Conservation (phyloP, 106 monocot species). For the Dioscorea dumetorum region DNA sequence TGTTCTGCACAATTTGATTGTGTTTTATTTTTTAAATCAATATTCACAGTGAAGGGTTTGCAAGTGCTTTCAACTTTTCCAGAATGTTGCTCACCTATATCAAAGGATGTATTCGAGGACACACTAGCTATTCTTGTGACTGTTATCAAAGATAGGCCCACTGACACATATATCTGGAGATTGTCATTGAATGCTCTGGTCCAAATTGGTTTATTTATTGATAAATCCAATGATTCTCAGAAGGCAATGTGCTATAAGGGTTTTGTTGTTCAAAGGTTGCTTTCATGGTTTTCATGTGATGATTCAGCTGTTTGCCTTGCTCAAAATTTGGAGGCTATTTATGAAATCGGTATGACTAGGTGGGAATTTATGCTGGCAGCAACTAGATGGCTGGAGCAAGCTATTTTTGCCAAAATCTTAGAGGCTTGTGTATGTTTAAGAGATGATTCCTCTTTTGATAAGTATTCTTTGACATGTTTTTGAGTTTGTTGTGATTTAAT, state of each 20-base stretch:
- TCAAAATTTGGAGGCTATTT: slow-evolving; percentile 51
- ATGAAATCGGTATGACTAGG: slow-evolving; percentile 42
- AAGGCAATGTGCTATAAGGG: slow-evolving; percentile 35
- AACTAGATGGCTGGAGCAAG: slow-evolving; percentile 46
- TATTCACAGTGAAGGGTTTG: slow-evolving; percentile 69
- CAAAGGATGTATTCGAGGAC: slow-evolving; percentile 34
- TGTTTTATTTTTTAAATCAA: slow-evolving; percentile 4
- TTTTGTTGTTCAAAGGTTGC: slow-evolving; percentile 53
- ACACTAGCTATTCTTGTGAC: slow-evolving; percentile 46
- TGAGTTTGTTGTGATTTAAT: too few relatives aligned
- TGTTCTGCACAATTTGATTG: too few relatives aligned
- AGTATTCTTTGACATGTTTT: not conserved
- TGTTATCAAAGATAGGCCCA: slow-evolving; percentile 30
- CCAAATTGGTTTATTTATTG: slow-evolving; percentile 55
- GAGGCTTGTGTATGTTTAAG: slow-evolving; percentile 41
- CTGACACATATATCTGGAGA: slow-evolving; percentile 52
- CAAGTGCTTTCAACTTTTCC: slow-evolving; percentile 76
- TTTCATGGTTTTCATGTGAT: slow-evolving; percentile 38
- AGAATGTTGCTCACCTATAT: slow-evolving; percentile 26
- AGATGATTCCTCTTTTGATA: not conserved
- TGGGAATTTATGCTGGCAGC: slow-evolving; percentile 41
- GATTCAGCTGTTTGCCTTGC: slow-evolving; percentile 40
- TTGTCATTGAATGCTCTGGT: slow-evolving; percentile 47
- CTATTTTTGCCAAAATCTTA: slow-evolving; percentile 46
- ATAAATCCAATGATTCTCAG: slow-evolving; percentile 27